phyloP scores from a whole-genome alignment of 2,329 filamentous ascomycete genomes.

The Didymosphaeria variabile region DNA sequence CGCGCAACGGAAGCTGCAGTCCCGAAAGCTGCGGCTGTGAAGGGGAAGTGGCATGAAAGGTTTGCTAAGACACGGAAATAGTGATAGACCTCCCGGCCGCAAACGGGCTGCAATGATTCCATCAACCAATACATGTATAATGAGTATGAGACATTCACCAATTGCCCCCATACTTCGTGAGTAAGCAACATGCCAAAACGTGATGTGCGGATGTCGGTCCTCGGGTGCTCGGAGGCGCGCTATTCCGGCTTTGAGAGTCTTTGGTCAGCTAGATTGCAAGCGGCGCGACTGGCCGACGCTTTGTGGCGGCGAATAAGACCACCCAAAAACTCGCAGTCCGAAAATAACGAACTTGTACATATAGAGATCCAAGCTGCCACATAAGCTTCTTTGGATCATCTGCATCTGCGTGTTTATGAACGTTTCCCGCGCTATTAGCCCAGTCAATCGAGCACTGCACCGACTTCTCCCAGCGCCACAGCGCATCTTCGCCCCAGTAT shows the following conservation, averaged over 20 bases:
- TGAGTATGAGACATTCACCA: background rate
- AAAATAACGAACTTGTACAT: background rate
- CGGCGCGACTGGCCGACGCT: background rate
- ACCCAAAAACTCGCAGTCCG: background rate
- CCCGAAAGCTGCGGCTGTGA: constrained; percentile 24
- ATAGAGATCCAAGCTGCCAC: background rate
- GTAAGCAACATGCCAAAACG: background rate
- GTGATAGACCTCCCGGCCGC: background rate
- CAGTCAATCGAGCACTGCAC: constrained; percentile 10
- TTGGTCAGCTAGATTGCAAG: constrained; percentile 1
- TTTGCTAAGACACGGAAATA: constrained; percentile 46
- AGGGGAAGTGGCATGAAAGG: constrained; percentile 53
- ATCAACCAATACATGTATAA: background rate
- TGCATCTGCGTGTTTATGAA: background rate
- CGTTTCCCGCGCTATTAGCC: constrained; percentile 2
- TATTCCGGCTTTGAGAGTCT: constrained; percentile 2
- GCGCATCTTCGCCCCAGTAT: constrained; percentile 1
- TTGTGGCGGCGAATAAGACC: background rate
- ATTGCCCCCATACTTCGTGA: background rate
- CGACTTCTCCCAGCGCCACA: background rate
- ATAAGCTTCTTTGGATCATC: background rate
- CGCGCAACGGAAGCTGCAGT: constrained; percentile 12
- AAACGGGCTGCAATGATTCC: background rate
- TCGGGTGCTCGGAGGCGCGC: constrained; percentile 1
- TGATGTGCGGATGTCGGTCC: background rate